Percentiles rank a stretch among this genome's conserved stretches.
These are phyloP conservation scores for Calonectria crousiana DNA, from an alignment of 2,329 filamentous ascomycete genomes.

Conservation along the genomic window DNA sequence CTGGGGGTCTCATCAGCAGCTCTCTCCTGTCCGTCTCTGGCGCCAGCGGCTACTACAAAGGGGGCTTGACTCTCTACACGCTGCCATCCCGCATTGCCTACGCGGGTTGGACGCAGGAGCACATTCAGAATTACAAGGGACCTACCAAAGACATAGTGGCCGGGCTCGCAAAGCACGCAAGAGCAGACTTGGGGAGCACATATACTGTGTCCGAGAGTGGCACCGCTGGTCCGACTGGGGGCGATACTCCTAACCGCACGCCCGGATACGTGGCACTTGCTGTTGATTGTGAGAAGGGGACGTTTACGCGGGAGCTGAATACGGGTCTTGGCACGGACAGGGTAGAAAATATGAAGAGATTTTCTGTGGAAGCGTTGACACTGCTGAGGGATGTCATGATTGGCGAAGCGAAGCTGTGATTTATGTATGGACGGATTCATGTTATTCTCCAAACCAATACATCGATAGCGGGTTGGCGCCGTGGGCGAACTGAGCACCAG, in stretches of 20 bases:
- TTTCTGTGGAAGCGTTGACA: neutral
- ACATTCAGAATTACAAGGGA: slow-evolving; percentile 2
- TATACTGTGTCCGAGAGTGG: neutral
- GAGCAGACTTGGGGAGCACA: neutral
- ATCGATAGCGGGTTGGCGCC: too few relatives aligned
- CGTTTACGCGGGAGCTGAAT: neutral
- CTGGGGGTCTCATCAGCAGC: neutral
- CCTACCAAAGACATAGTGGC: neutral
- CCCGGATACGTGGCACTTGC: neutral
- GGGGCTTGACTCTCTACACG: neutral
- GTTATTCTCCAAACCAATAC: too few relatives aligned
- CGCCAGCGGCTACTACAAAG: slow-evolving; percentile 1
- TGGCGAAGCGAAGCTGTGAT: neutral
- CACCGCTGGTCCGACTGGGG: neutral
- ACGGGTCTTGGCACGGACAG: neutral
- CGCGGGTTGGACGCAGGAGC: neutral
- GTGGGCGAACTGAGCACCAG: too few relatives aligned
- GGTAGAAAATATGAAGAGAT: neutral
- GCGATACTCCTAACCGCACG: neutral
- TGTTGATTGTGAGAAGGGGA: neutral
- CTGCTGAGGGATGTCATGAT: neutral
- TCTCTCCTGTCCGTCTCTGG: neutral
- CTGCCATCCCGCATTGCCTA: slow-evolving; percentile 2
- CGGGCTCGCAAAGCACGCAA: neutral
- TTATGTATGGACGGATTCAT: too few relatives aligned